These are phyloP conservation scores for Chamaecyparis obtusa DNA, from an alignment of 75 land plant genomes.

Conservation along the genomic window DNA sequence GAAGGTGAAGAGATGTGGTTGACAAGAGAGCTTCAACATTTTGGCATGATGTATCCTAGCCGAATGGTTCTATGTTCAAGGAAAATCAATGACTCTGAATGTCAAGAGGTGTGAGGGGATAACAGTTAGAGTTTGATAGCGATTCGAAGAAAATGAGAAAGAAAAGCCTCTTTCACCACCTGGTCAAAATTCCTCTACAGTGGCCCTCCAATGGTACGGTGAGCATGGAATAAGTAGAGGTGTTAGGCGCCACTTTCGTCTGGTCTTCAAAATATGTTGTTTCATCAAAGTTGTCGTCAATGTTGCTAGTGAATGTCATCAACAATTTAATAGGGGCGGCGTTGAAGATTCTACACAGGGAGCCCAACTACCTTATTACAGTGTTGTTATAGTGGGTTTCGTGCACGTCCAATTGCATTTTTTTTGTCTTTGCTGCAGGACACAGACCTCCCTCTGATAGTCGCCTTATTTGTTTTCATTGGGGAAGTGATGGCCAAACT, in stretches of 20 bases:
- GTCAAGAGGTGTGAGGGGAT: too few species aligned
- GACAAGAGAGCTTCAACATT: too few species aligned
- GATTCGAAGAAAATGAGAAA: not conserved
- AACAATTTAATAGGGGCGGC: conserved; percentile 57
- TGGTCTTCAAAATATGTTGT: conserved; percentile 56
- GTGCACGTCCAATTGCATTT: conserved; percentile 91
- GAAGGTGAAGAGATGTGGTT: too few species aligned
- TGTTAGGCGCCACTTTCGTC: conserved; percentile 55
- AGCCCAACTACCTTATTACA: conserved; percentile 75
- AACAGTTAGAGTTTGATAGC: too few species aligned
- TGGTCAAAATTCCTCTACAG: conserved; percentile 26
- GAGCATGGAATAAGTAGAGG: conserved; percentile 46
- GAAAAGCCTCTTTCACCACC: not conserved
- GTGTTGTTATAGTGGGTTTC: conserved; percentile 86
- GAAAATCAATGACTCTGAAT: too few species aligned
- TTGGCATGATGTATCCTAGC: too few species aligned
- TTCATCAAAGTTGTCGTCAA: conserved; percentile 56
- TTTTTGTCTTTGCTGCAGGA: conserved; percentile 49
- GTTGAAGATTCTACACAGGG: conserved; percentile 78
- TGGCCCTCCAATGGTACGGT: conserved; percentile 65
- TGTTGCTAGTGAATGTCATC: conserved; percentile 59
- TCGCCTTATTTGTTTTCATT: conserved; percentile 78
- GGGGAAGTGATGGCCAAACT: too few species aligned
- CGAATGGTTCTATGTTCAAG: too few species aligned
- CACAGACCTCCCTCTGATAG: conserved; percentile 62